Evolutionary conservation across 139 green algal genomes (phyloP).

Genomic region (Mychonastes homosphaera): DNA sequence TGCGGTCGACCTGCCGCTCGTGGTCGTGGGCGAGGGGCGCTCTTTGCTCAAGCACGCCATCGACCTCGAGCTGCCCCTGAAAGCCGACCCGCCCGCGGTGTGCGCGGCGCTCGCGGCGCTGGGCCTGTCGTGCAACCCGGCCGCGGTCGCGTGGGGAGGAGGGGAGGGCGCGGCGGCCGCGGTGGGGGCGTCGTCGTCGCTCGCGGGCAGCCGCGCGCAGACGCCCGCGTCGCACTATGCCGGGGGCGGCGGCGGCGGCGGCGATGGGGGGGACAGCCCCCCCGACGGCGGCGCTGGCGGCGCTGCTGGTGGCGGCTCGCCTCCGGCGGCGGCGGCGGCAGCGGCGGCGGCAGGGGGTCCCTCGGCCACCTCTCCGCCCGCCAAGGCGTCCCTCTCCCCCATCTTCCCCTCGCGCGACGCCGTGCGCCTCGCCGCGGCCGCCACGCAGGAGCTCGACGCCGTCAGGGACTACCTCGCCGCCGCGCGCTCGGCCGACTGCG

Average conservation of each 20-base stretch:
- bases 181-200: neutral
- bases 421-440: neutral
- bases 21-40: constrained; percentile 37
- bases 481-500: constrained; percentile 6
- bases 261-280: constrained; percentile 1
- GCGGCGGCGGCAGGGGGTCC: neutral
- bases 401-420: neutral
- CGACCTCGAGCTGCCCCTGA: constrained; percentile 29
- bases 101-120: neutral
- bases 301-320: neutral
- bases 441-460: constrained; percentile 7
- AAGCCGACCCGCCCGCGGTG: constrained; percentile 1
- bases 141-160: neutral
- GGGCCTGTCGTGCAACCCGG: neutral
- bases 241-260: neutral
- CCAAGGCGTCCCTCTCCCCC: too few relatives aligned
- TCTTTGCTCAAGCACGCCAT: constrained; percentile 30
- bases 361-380: neutral
- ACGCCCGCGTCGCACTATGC: constrained; percentile 1
- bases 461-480: constrained; percentile 29
- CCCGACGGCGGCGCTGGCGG: neutral
- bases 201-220: neutral
- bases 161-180: neutral
- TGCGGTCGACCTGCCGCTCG: constrained; percentile 36
- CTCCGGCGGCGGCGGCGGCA: neutral